Base-by-base conservation (phyloP, 2,329 filamentous ascomycete genomes). In the Alternaria sp. region DNA sequence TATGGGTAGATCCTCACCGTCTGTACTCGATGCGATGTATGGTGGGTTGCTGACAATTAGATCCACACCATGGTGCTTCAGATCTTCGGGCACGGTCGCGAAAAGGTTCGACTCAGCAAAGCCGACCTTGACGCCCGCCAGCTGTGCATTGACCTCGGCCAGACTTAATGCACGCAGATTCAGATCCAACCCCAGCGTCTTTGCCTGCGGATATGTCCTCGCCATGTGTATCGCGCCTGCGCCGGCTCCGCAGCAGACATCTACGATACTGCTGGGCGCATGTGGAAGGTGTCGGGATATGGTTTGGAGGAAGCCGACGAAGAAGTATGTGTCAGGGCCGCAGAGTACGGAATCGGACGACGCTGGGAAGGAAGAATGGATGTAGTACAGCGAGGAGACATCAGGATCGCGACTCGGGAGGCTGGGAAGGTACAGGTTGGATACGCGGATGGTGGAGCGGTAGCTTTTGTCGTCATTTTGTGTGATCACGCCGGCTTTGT, bases 211-310 rank as follows among this genome's bases (percentile, higher is more conserved):
- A 19, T 66, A 72, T 19, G 61, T 66, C 25, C 57, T 65, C 30
- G 70, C 70, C 55, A 72, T 57, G 25, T 73, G 71, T 67, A 73
- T 72, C 11, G 71, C 71, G 17, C 70, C 71, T 12, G 71, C 71
- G 1, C 71, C 70, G 0, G 71, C 70, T 23, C 71, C 71, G 25
- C 71, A 72, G 50, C 71, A 73, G 11, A 73, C 67, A 19, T 73
- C 71, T 43, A 73, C 57, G 15, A 71, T 65, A 15, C 62, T 67
- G 19, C 12, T 61, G 10, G 66, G 62, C 3, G 57, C 15, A 2
- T 65, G 28, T 19, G 56, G 46, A 5, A 73, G 25, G 47, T 69
- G 62, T 21, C 53, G 61, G 6, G 60, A 25, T 28, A 63, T 61
- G 13, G 52, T 59, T 32, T 66, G 57, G n/a, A 73, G 58, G 49